phyloP scores from a whole-genome alignment of 2,329 filamentous ascomycete genomes.

The Mycosphaerella sp. region DNA sequence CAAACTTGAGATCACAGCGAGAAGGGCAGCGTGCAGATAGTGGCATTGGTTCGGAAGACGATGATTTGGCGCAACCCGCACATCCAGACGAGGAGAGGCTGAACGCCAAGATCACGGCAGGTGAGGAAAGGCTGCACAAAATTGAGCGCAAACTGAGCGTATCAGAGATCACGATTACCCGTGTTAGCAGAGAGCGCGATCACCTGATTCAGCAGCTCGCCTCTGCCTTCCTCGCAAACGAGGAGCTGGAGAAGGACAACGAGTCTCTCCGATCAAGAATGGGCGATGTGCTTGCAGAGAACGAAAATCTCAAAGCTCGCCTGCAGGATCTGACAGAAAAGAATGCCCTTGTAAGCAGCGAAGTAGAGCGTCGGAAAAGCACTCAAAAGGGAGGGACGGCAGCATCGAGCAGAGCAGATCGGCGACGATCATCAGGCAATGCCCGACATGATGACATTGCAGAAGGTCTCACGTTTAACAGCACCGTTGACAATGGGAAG shows the following conservation, averaged over 20 bases:
- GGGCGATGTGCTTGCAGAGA: constrained; percentile 67
- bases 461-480: constrained; percentile 6
- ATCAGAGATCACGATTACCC: constrained; percentile 58
- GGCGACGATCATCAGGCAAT: neutral
- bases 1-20: constrained; percentile 45
- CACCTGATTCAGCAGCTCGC: constrained; percentile 57
- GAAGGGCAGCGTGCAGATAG: constrained; percentile 43
- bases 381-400: neutral
- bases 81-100: constrained; percentile 52
- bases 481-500: neutral
- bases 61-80: constrained; percentile 36
- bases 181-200: constrained; percentile 58
- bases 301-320: constrained; percentile 57
- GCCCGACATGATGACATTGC: constrained; percentile 5
- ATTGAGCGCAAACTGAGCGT: constrained; percentile 56
- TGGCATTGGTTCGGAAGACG: constrained; percentile 43
- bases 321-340: constrained; percentile 37
- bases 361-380: constrained; percentile 31
- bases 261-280: constrained; percentile 49
- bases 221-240: constrained; percentile 52
- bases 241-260: constrained; percentile 45
- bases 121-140: constrained; percentile 57
- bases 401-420: neutral
- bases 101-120: constrained; percentile 53
- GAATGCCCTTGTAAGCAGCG: constrained; percentile 37